Conservation (phyloP, 805 yeast species). For the Zygoascus biomembranicola region DNA sequence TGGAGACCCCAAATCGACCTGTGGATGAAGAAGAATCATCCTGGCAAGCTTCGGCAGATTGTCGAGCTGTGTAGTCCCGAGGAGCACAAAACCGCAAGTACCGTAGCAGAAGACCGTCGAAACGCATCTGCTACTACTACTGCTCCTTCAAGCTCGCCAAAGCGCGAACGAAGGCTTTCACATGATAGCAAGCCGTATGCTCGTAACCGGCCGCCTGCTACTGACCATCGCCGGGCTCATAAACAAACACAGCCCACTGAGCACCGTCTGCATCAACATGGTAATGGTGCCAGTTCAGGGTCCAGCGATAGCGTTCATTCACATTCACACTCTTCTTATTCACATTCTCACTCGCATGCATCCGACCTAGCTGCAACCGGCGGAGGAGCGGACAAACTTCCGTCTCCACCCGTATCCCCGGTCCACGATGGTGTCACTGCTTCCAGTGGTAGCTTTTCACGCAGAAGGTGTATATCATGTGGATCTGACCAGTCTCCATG, state of each 20-base stretch:
- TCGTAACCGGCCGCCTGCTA: background rate
- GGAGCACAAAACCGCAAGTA: background rate
- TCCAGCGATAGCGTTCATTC: background rate
- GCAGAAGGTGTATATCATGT: constrained; percentile 79
- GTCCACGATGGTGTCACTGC: background rate
- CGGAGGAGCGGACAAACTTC: background rate
- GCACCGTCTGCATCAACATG: background rate
- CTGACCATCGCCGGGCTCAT: background rate
- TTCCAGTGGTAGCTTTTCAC: background rate
- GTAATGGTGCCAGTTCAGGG: background rate
- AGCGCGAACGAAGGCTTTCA: background rate
- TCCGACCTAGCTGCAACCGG: background rate
- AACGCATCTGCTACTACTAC: background rate
- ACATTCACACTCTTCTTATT: background rate
- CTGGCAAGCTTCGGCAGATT: constrained; percentile 21
- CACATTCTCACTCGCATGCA: background rate
- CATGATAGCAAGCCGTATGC: background rate
- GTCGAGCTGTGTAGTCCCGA: constrained; percentile 5
- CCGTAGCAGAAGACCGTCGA: background rate
- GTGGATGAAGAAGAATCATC: constrained; percentile 29
- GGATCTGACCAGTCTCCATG: constrained; percentile 89
- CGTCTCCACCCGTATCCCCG: constrained; percentile 16
- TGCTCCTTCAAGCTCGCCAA: background rate
- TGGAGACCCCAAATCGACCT: constrained; percentile 32
- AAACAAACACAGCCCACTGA: background rate